A percentile compares a stretch with the other conserved stretches of the same genome.
Conservation (phyloP, 805 yeast species). For the Starmerella riodocensis region DNA sequence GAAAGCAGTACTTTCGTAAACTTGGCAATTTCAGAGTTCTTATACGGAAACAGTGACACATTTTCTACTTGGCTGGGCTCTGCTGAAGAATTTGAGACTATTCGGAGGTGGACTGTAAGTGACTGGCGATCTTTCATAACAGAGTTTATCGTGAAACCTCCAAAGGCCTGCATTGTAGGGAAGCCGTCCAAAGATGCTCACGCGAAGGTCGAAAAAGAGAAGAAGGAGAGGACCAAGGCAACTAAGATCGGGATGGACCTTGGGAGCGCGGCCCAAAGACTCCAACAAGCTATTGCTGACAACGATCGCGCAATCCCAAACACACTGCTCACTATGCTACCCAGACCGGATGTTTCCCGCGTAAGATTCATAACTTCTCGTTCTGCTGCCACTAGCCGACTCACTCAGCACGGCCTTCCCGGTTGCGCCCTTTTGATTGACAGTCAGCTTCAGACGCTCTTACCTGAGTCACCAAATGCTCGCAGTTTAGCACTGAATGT, state of each 20-base stretch:
- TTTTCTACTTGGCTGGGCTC: constrained; percentile 43
- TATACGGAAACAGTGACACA: constrained; percentile 66
- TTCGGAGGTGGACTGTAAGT: constrained; percentile 46
- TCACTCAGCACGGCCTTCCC: constrained; percentile 5
- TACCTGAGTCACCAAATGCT: constrained; percentile 12
- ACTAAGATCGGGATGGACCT: constrained; percentile 46
- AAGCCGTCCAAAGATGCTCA: constrained; percentile 57
- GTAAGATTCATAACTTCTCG: constrained; percentile 59
- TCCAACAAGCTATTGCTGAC: constrained; percentile 48
- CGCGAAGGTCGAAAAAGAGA: constrained; percentile 37
- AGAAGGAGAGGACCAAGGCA: constrained; percentile 36
- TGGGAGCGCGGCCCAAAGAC: constrained; percentile 34
- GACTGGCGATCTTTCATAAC: constrained; percentile 54
- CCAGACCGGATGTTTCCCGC: constrained; percentile 58
- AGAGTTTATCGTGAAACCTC: constrained; percentile 43
- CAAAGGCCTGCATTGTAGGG: constrained; percentile 54
- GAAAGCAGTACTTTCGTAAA: constrained; percentile 48
- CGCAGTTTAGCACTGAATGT: constrained; percentile 53
- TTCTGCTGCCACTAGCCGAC: constrained; percentile 45
- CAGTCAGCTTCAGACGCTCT: constrained; percentile 17
- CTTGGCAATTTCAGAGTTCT: constrained; percentile 61
- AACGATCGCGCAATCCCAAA: constrained; percentile 74
- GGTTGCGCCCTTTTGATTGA: constrained; percentile 3
- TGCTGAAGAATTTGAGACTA: constrained; percentile 45
- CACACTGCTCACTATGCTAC: constrained; percentile 45